These are phyloP conservation scores for Toxoplasma gondii DNA, from an alignment of 169 alveolate species.

Conservation along the genomic window DNA sequence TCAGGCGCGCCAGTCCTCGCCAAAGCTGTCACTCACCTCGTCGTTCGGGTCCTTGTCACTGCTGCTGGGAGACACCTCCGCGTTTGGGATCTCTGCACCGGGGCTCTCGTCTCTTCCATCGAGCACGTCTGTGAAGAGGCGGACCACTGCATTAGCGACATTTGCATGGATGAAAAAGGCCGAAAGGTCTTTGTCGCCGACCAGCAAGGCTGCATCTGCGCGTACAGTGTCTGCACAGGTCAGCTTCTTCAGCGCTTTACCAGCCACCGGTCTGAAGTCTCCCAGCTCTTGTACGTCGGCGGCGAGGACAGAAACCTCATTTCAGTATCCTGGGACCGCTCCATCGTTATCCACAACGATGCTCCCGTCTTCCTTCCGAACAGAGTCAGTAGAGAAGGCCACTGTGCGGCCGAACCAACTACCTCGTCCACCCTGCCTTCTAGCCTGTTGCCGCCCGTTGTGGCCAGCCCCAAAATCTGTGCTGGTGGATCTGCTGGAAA, in stretches of 20 bases:
- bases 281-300: slow-evolving; percentile 73
- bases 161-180: slow-evolving; percentile 76
- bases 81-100: slow-evolving; percentile 77
- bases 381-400: slow-evolving; percentile 45
- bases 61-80: slow-evolving; percentile 76
- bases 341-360: slow-evolving; percentile 77
- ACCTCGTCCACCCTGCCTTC: too few species aligned
- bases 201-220: slow-evolving; percentile 25
- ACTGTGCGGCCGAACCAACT: background rate
- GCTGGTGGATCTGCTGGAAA: too few species aligned
- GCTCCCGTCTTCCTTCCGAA: slow-evolving; percentile 21
- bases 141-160: slow-evolving; percentile 72
- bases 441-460: too few species aligned
- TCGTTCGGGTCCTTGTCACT: slow-evolving; percentile 68
- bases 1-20: background rate
- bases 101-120: slow-evolving; percentile 75
- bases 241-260: background rate
- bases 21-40: slow-evolving; percentile 22
- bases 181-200: slow-evolving; percentile 69
- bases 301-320: slow-evolving; percentile 72
- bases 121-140: slow-evolving; percentile 68
- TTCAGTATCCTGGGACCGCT: slow-evolving; percentile 78
- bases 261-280: slow-evolving; percentile 70
- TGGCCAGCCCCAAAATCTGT: too few species aligned
- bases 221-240: slow-evolving; percentile 28